A percentile compares a stretch with the other conserved stretches of the same genome.
Evolutionary conservation across 331 rosid species (phyloP).

Genomic region (Prunus yedoensis): DNA sequence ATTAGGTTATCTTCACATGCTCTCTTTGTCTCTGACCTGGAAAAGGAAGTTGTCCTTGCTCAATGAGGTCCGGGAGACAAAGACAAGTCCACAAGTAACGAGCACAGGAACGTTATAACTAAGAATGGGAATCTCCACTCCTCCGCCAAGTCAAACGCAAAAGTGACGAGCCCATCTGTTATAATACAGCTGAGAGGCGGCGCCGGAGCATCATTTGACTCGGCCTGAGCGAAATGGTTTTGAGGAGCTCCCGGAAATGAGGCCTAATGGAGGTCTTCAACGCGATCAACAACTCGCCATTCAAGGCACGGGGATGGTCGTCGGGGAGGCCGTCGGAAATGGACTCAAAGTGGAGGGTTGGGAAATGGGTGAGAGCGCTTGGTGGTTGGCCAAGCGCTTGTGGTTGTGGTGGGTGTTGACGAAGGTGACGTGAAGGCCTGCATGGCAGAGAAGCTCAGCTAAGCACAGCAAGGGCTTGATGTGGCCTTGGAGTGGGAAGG

Average conservation of each 20-base stretch:
- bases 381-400: slow-evolving; percentile 8
- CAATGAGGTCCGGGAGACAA: slow-evolving; percentile 3
- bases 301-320: slow-evolving; percentile 20
- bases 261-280: too few species aligned
- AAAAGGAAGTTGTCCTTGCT: slow-evolving; percentile 15
- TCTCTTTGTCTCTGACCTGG: not conserved
- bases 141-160: not conserved
- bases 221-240: too few species aligned
- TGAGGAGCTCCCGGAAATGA: too few species aligned
- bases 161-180: not conserved
- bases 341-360: slow-evolving; percentile 35
- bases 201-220: not conserved
- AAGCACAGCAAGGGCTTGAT: slow-evolving; percentile 12
- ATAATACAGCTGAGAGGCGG: not conserved
- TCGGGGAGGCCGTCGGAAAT: slow-evolving; percentile 28
- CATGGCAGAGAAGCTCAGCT: slow-evolving; percentile 10
- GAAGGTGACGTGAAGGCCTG: slow-evolving; percentile 20
- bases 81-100: not conserved
- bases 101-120: not conserved
- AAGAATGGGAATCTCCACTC: not conserved
- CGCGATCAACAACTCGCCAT: fast-evolving
- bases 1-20: too few species aligned
- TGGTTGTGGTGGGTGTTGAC: slow-evolving; percentile 34
- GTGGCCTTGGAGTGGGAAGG: slow-evolving; percentile 19
- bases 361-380: slow-evolving; percentile 15